Evolutionary conservation across 129 eudicot species (phyloP).

Genomic region (Escallonia rubra): DNA sequence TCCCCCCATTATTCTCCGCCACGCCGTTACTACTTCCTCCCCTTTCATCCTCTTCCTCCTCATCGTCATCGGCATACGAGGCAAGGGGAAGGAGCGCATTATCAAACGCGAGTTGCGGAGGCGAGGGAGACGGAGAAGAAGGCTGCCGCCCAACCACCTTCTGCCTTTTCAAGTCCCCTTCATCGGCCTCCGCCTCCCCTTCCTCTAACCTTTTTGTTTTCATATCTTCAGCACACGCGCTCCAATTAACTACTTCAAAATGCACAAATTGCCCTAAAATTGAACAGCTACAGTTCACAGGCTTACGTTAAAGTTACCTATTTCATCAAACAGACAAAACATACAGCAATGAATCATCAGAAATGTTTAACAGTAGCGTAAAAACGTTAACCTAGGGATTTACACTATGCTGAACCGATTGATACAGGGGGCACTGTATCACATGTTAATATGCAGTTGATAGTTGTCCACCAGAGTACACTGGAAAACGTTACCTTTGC

Average conservation of each 20-base stretch:
- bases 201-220: slow-evolving; percentile 37
- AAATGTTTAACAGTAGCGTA: no score
- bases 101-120: slow-evolving; percentile 45
- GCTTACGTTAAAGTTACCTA: no score
- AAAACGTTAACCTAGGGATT: no score
- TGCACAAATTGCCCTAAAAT: not conserved
- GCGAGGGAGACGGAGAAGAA: slow-evolving; percentile 23
- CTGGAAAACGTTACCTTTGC: no score
- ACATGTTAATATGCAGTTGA: no score
- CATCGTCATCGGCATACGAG: slow-evolving; percentile 58
- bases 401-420: no score
- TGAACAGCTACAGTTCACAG: not conserved
- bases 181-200: slow-evolving; percentile 18
- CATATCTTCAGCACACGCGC: slow-evolving; percentile 5
- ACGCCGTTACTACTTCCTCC: slow-evolving; percentile 1
- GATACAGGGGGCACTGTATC: no score
- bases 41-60: slow-evolving; percentile 36
- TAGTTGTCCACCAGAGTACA: no score
- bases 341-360: no score
- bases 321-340: no score
- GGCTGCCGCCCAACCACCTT: slow-evolving; percentile 22
- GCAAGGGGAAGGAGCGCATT: slow-evolving; percentile 86
- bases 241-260: no score
- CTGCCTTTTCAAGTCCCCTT: slow-evolving; percentile 46
- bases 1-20: slow-evolving; percentile 5